phyloP scores from a whole-genome alignment of 2,329 filamentous ascomycete genomes.

The Aspergillus fijiensis region DNA sequence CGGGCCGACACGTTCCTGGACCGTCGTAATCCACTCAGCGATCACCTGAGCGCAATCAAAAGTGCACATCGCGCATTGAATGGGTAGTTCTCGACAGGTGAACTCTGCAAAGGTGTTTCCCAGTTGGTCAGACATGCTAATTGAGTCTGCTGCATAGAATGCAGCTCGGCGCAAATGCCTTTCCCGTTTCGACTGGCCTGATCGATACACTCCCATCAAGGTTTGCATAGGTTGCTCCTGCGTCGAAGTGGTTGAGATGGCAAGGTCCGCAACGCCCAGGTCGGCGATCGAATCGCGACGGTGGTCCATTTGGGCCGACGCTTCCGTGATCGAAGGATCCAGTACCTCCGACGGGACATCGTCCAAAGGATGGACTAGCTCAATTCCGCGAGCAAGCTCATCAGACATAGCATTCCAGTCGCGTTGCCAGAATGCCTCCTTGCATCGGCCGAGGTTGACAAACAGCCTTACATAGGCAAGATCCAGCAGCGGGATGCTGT shows the following conservation, averaged over 20 bases:
- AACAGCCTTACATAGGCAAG: slow-evolving; percentile 89
- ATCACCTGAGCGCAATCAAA: slow-evolving; percentile 94
- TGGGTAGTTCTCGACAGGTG: slow-evolving; percentile 77
- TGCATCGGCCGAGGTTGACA: slow-evolving; percentile 87
- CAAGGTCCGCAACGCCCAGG: slow-evolving; percentile 37
- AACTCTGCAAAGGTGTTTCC: slow-evolving; percentile 83
- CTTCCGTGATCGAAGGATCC: slow-evolving; percentile 29
- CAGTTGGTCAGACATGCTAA: slow-evolving; percentile 82
- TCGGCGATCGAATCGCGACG: slow-evolving; percentile 39
- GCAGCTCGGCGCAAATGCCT: slow-evolving; percentile 90
- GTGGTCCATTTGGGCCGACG: slow-evolving; percentile 17
- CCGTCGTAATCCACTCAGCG: slow-evolving; percentile 87
- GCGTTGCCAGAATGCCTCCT: slow-evolving; percentile 90
- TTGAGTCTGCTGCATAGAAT: slow-evolving; percentile 88
- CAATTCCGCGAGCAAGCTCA: slow-evolving; percentile 75
- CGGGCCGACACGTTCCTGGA: slow-evolving; percentile 89
- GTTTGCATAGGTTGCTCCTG: slow-evolving; percentile 34
- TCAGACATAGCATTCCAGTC: slow-evolving; percentile 91
- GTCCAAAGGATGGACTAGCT: slow-evolving; percentile 72
- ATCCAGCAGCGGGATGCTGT: slow-evolving; percentile 87
- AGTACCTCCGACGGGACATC: slow-evolving; percentile 30
- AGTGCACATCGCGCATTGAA: slow-evolving; percentile 87
- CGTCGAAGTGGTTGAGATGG: slow-evolving; percentile 37
- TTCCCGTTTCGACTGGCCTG: slow-evolving; percentile 66
- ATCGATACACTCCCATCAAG: slow-evolving; percentile 34